Evolutionary conservation across 1,284 basidiomycete species (phyloP).

Genomic region (Papiliotrema nemorosa): DNA sequence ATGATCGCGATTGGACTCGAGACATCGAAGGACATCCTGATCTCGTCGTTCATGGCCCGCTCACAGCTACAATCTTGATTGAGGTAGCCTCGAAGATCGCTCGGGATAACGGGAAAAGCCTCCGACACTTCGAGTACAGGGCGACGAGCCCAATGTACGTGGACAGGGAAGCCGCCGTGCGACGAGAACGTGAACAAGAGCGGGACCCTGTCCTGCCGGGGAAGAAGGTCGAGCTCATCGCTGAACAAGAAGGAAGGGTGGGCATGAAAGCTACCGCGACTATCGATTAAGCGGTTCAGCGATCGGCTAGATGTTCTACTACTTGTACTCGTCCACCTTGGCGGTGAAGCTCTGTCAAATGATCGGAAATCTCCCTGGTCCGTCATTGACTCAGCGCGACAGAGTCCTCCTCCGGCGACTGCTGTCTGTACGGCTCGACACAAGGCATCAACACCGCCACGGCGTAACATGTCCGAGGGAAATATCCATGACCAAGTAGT

Average conservation of each 20-base stretch:
- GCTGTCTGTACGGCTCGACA: too few relatives aligned
- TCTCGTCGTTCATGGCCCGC: slow-evolving; percentile 74
- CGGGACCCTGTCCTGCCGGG: too few relatives aligned
- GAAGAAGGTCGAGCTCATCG: slow-evolving; percentile 54
- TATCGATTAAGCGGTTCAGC: slow-evolving; percentile 5
- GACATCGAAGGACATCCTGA: slow-evolving; percentile 70
- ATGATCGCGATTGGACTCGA: slow-evolving; percentile 57
- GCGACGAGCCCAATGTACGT: slow-evolving; percentile 71
- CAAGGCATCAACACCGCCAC: too few relatives aligned
- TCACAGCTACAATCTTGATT: slow-evolving; percentile 72
- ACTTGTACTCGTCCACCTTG: too few relatives aligned
- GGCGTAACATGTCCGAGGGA: too few relatives aligned
- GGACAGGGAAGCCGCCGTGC: slow-evolving; percentile 56
- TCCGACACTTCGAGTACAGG: slow-evolving; percentile 64
- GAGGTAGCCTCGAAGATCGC: slow-evolving; percentile 54
- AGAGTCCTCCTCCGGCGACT: too few relatives aligned
- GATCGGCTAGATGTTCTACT: too few relatives aligned
- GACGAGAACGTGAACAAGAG: too few relatives aligned
- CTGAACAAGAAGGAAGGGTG: slow-evolving; percentile 59
- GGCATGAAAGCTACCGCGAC: slow-evolving; percentile 61
- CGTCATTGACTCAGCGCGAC: too few relatives aligned
- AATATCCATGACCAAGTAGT: too few relatives aligned
- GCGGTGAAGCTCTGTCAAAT: too few relatives aligned
- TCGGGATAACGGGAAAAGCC: slow-evolving; percentile 10
- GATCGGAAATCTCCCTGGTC: too few relatives aligned